Conservation (phyloP, 2,329 filamentous ascomycete species). For the Alternaria solani region DNA sequence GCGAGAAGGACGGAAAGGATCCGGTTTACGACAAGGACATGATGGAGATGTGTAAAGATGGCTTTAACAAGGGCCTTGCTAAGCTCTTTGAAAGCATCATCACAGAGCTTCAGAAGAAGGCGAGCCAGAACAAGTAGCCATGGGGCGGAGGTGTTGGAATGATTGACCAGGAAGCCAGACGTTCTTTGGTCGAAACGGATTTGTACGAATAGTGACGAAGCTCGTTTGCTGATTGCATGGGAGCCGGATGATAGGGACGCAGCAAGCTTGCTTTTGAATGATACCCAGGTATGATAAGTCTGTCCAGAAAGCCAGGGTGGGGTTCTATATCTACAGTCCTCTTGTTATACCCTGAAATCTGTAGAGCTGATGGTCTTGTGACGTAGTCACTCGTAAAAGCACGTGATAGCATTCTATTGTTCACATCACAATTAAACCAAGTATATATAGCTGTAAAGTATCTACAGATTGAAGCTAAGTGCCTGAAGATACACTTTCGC, state of each 20-base stretch:
- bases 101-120: background rate
- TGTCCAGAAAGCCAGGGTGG: background rate
- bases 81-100: background rate
- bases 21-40: slow-evolving; percentile 3
- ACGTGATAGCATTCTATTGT: slow-evolving; percentile 10
- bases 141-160: background rate
- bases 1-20: slow-evolving; percentile 8
- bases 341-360: background rate
- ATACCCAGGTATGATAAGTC: background rate
- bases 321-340: background rate
- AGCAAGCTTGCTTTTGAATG: background rate
- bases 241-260: background rate
- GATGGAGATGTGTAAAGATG: slow-evolving; percentile 9
- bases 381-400: slow-evolving; percentile 22
- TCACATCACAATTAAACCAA: background rate
- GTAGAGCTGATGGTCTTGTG: background rate
- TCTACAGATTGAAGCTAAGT: too few relatives aligned
- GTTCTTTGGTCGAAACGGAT: background rate
- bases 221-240: background rate
- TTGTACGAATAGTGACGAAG: too few relatives aligned
- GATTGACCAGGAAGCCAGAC: background rate
- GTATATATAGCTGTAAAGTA: too few relatives aligned
- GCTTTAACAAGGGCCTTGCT: slow-evolving; percentile 9
- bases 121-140: too few relatives aligned
- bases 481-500: too few relatives aligned